These are phyloP conservation scores for Kodamaea leandrae DNA, from an alignment of 805 yeast genomes.

Conservation along the genomic window DNA sequence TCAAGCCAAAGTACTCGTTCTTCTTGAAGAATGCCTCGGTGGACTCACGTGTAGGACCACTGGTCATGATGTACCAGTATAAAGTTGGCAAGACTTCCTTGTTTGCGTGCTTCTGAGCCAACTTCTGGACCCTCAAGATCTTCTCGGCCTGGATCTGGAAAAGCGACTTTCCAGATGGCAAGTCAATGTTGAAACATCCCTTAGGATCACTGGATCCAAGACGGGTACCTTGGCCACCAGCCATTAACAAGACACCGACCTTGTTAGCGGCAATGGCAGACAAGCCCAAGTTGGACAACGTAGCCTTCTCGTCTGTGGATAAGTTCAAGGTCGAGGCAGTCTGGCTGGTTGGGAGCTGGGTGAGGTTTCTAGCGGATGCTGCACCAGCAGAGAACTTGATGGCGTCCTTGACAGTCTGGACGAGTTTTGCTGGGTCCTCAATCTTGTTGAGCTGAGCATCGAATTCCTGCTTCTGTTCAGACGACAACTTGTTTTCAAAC, in stretches of 20 bases:
- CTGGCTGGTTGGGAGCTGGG: constrained; percentile 47
- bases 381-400: constrained; percentile 34
- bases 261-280: constrained; percentile 64
- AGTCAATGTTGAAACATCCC: constrained; percentile 86
- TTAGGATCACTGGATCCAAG: constrained; percentile 88
- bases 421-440: constrained; percentile 40
- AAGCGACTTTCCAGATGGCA: constrained; percentile 80
- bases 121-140: constrained; percentile 57
- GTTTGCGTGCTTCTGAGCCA: constrained; percentile 41
- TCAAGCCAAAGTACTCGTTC: constrained; percentile 70
- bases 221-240: constrained; percentile 98
- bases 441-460: constrained; percentile 41
- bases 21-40: constrained; percentile 70
- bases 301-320: constrained; percentile 23
- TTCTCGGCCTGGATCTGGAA: constrained; percentile 94
- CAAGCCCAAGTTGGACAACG: constrained; percentile 57
- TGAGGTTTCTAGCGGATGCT: constrained; percentile 26
- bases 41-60: constrained; percentile 74
- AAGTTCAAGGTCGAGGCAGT: constrained; percentile 52
- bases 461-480: constrained; percentile 32
- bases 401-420: constrained; percentile 46
- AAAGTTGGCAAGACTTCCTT: constrained; percentile 33
- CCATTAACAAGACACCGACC: constrained; percentile 90
- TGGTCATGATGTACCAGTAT: constrained; percentile 94
- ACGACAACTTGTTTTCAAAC: constrained; percentile 41